These are phyloP conservation scores for Paecilomyces formosus DNA, from an alignment of 2,329 filamentous ascomycete genomes.

Conservation along the genomic window DNA sequence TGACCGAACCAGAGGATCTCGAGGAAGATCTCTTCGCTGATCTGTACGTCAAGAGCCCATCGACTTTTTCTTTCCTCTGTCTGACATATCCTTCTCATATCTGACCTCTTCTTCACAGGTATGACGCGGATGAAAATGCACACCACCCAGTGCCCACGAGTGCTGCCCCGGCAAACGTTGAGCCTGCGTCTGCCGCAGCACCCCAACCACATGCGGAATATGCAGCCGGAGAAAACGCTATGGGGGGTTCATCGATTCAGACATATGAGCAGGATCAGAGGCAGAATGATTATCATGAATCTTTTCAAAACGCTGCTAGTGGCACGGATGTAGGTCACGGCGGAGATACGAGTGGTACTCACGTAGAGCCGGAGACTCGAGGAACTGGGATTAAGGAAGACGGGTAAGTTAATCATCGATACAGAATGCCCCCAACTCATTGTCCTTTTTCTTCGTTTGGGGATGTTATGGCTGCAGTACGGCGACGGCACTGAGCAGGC, in stretches of 20 bases:
- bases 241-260: conserved; percentile 20
- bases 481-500: background rate
- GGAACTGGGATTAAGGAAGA: conserved; percentile 69
- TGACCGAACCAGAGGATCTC: conserved; percentile 74
- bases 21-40: conserved; percentile 96
- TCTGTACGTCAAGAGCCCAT: conserved; percentile 55
- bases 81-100: conserved; percentile 3
- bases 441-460: conserved; percentile 9
- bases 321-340: conserved; percentile 16
- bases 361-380: conserved; percentile 25
- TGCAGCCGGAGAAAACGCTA: conserved; percentile 25
- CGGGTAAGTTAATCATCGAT: conserved; percentile 60
- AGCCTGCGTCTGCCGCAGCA: conserved; percentile 22
- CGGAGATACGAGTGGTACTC: conserved; percentile 11
- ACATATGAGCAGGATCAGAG: conserved; percentile 13
- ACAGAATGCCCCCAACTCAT: background rate
- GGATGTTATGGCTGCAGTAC: conserved; percentile 2
- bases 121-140: conserved; percentile 58
- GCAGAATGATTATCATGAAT: conserved; percentile 16
- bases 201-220: conserved; percentile 22
- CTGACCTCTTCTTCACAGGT: conserved; percentile 38
- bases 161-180: conserved; percentile 31
- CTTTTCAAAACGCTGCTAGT: conserved; percentile 18
- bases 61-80: background rate
- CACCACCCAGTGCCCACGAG: conserved; percentile 20